These are phyloP conservation scores for Syzygium grande DNA, from an alignment of 345 rosid species.

Conservation along the genomic window DNA sequence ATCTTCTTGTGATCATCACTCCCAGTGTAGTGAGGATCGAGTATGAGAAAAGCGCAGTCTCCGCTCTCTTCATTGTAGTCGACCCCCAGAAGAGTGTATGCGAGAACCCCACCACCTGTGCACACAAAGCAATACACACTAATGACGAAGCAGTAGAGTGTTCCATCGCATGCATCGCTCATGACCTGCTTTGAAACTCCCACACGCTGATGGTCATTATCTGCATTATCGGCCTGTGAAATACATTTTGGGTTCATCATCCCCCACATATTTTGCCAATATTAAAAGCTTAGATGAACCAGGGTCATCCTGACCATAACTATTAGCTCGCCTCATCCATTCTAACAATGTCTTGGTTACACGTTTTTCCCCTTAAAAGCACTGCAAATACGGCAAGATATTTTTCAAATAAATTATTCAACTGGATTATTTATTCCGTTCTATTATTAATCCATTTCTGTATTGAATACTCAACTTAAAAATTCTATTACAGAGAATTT, in stretches of 20 bases:
- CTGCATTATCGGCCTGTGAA: neutral
- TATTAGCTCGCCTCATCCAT: neutral
- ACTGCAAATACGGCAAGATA: neutral
- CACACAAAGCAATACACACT: neutral
- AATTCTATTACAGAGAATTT: neutral
- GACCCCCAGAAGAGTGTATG: slow-evolving; percentile 79
- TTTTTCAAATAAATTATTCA: neutral
- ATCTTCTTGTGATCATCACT: slow-evolving; percentile 79
- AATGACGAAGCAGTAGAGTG: neutral
- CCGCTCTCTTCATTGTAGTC: slow-evolving; percentile 74
- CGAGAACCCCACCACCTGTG: slow-evolving; percentile 96
- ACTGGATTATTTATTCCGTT: neutral
- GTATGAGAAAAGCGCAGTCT: slow-evolving; percentile 82
- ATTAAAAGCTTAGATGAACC: neutral
- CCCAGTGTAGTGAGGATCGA: slow-evolving; percentile 89
- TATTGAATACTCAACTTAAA: neutral
- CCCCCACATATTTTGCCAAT: neutral
- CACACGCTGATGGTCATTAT: neutral
- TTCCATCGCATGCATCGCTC: neutral
- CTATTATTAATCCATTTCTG: neutral
- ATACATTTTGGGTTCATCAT: neutral
- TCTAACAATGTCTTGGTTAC: neutral
- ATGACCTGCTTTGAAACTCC: neutral
- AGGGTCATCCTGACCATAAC: neutral
- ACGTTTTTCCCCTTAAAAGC: neutral